A percentile compares a stretch with the other conserved stretches of the same genome.
Evolutionary conservation across 306 rosid genomes (phyloP).

Genomic region (Inga laurina): DNA sequence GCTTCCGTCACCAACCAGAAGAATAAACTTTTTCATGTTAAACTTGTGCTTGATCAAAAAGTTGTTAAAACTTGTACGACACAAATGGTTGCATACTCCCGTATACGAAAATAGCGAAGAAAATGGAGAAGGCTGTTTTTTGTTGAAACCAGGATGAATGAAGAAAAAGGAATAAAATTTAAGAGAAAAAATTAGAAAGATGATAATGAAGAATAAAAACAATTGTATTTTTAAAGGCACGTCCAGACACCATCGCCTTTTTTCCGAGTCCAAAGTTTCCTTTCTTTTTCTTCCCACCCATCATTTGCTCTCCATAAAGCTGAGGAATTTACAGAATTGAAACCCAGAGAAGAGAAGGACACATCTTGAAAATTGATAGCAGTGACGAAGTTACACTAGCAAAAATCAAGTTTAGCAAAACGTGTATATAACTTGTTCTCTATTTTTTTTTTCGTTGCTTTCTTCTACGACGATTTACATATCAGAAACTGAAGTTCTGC

Average conservation of each 20-base stretch:
- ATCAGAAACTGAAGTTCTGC: conserved; percentile 8
- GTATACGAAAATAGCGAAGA: not conserved
- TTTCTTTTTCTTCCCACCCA: conserved; percentile 32
- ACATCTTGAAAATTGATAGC: conserved; percentile 27
- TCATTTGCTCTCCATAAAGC: conserved; percentile 36
- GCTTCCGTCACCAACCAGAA: too few species aligned
- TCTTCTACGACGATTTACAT: conserved; percentile 33
- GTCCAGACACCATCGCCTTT: conserved; percentile 36
- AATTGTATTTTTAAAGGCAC: conserved; percentile 22
- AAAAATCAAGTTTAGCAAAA: conserved; percentile 18
- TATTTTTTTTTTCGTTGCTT: conserved; percentile 14
- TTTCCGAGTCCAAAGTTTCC: conserved; percentile 27
- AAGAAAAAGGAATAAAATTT: not conserved
- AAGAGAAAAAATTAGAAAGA: not conserved
- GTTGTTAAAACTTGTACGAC: conserved; percentile 15
- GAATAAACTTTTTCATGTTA: not conserved
- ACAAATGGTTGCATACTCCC: not conserved
- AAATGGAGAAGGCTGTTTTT: not conserved
- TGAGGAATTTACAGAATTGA: conserved; percentile 31
- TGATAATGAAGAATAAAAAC: not conserved
- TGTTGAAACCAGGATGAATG: not conserved
- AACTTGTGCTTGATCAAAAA: conserved; percentile 5
- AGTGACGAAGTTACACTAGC: conserved; percentile 34
- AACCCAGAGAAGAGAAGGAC: conserved; percentile 32
- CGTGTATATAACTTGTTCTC: not conserved